phyloP scores from a whole-genome alignment of 2,329 filamentous ascomycete genomes.

The Paecilomyces formosus region DNA sequence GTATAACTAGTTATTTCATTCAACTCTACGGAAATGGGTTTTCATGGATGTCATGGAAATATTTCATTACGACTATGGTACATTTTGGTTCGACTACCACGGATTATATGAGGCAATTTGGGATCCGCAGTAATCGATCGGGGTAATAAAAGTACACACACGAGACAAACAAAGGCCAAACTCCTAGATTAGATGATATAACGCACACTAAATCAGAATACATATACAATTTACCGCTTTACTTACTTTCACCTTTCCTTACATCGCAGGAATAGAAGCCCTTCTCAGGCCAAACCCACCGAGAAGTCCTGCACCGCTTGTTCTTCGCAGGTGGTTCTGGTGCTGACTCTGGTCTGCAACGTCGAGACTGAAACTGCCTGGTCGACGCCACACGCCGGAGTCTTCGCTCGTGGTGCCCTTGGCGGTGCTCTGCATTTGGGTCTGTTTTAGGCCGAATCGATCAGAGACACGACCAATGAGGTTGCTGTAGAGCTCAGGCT shows the following conservation, averaged over 20 bases:
- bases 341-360: neutral
- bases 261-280: neutral
- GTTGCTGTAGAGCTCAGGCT: neutral
- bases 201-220: neutral
- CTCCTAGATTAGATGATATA: neutral
- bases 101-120: neutral
- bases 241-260: neutral
- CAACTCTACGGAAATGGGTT: too few relatives aligned
- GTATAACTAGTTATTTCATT: too few relatives aligned
- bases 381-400: neutral
- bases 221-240: neutral
- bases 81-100: neutral
- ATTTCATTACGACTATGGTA: neutral
- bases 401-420: neutral
- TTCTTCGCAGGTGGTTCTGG: constrained; percentile 1
- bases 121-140: neutral
- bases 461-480: neutral
- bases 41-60: too few relatives aligned
- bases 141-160: neutral
- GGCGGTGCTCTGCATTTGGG: neutral
- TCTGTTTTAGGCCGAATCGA: neutral
- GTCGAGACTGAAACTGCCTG: neutral
- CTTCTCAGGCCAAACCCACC: neutral
- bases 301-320: neutral
- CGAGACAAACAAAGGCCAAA: neutral